Base-by-base conservation (phyloP, 2,329 filamentous ascomycete genomes). In the Penicillium sp. region DNA sequence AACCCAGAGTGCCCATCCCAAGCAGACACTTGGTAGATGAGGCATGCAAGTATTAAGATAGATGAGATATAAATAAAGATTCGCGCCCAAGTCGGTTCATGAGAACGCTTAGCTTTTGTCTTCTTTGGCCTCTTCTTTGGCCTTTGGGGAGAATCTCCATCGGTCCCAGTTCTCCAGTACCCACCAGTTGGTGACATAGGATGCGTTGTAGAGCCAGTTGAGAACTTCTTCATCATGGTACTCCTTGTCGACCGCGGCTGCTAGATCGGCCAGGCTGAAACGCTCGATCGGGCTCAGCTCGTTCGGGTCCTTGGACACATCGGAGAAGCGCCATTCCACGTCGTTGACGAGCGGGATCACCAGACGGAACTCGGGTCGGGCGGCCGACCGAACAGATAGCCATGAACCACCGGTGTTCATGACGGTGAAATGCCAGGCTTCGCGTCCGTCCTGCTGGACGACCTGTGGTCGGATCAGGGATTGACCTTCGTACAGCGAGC, bases 321-420 rank as follows among this genome's bases (percentile, higher is more conserved):
- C 65, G 19, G 69, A 66, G 61, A 71, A 73, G 9, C 71, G 70
- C 71, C 71, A 73, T 42, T 71, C 70, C 6, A 72, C 63, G 19
- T 71, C 69, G 45, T 66, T 65, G 12, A 72, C 63, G 2, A 73
- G 60, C 2, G 71, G 71, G 21, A 73, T 67, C 12, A 73, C 70
- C 3, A 73, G 59, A 2, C 71, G 68, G 54, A 64, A 71, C 17
- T 60, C 57, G 0, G 69, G 70, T 12, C 58, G 57, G 3, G 67
- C 68, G 7, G 70, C 71, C 3, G 70, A 73, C 1, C 71, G 71
- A 21, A 73, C 56, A 0, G 68, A 65, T 4, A 73, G 62, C 69
- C 69, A 70, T 0, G 70, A 65, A 1, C 69, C 69, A n/a, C 71
- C 71, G 0, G 71, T 71, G 59, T 73, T 73, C 68, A 73, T 71